Conservation (phyloP, 2,329 filamentous ascomycete species). For the Ceratocystis ficicola region DNA sequence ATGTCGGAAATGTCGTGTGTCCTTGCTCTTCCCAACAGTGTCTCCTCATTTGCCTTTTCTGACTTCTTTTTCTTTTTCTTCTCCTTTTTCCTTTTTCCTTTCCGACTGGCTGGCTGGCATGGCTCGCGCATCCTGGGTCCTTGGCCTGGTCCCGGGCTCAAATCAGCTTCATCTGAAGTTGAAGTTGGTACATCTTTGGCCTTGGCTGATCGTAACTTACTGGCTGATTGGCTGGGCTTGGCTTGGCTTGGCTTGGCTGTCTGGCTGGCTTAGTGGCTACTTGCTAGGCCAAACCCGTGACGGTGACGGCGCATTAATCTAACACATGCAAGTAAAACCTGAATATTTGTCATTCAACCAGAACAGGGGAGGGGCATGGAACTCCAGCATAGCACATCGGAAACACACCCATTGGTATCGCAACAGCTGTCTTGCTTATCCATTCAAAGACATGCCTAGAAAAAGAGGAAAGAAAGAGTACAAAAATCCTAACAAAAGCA, state of each 20-base stretch:
- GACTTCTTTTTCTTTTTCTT: not conserved
- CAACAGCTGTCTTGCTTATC: no score
- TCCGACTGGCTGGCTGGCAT: not conserved
- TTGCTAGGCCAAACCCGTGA: no score
- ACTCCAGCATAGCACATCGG: no score
- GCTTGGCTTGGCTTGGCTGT: not conserved
- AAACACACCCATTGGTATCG: no score
- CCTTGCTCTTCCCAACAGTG: not conserved
- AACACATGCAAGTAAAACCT: not conserved
- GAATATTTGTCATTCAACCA: not conserved
- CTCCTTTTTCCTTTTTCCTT: not conserved
- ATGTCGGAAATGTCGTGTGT: not conserved
- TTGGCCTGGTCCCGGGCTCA: not conserved
- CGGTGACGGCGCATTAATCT: no score
- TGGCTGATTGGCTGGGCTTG: no score
- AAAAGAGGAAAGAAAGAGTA: not conserved
- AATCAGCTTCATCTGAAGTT: conserved; percentile 1
- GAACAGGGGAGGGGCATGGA: no score
- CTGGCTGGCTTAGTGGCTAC: not conserved
- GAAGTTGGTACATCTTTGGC: no score
- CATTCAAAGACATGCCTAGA: not conserved
- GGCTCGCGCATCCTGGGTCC: not conserved
- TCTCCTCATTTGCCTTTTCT: no score
- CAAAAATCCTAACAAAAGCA: not conserved
- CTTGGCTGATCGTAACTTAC: not conserved